phyloP scores from a whole-genome alignment of 2,329 filamentous ascomycete species.

The Gliomastix tumulicola region DNA sequence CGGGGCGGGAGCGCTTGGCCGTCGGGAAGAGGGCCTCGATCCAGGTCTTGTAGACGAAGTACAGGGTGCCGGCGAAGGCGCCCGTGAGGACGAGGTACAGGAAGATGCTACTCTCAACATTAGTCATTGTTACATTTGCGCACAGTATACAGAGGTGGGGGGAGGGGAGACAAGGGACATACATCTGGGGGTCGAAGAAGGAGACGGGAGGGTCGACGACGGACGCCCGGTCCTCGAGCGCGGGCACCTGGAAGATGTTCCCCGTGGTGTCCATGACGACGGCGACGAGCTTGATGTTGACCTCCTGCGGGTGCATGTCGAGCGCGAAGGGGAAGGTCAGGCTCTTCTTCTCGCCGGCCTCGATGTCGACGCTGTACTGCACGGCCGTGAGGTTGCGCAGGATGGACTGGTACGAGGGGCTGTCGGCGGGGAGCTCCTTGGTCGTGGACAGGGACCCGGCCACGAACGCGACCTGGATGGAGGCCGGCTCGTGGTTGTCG shows the following conservation, averaged over 20 bases:
- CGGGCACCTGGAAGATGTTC: conserved; percentile 66
- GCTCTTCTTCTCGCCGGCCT: conserved; percentile 67
- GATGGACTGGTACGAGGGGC: conserved; percentile 44
- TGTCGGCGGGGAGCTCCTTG: conserved; percentile 38
- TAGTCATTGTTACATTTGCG: conserved; percentile 28
- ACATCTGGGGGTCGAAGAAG: conserved; percentile 96
- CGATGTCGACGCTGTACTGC: conserved; percentile 66
- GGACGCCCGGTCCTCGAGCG: conserved; percentile 75
- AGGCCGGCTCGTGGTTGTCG: conserved; percentile 71
- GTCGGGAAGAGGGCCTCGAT: conserved; percentile 93
- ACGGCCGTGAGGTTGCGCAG: conserved; percentile 80
- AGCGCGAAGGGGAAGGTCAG: conserved; percentile 79
- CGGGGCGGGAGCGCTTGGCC: conserved; percentile 60
- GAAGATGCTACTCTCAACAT: conserved; percentile 80
- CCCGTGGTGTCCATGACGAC: conserved; percentile 63
- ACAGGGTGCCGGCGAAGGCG: conserved; percentile 72
- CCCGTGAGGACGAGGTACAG: conserved; percentile 85
- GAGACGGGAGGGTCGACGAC: conserved; percentile 87
- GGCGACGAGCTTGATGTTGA: conserved; percentile 70
- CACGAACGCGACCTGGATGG: conserved; percentile 70
- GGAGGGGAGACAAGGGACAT: conserved; percentile 26
- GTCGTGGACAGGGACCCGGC: conserved; percentile 64
- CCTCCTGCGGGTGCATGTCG: conserved; percentile 88
- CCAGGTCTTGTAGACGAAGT: conserved; percentile 99
- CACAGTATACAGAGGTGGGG: neutral